Evolutionary conservation across 805 yeast species (phyloP).

Genomic region (Sugiyamaella smithiae): DNA sequence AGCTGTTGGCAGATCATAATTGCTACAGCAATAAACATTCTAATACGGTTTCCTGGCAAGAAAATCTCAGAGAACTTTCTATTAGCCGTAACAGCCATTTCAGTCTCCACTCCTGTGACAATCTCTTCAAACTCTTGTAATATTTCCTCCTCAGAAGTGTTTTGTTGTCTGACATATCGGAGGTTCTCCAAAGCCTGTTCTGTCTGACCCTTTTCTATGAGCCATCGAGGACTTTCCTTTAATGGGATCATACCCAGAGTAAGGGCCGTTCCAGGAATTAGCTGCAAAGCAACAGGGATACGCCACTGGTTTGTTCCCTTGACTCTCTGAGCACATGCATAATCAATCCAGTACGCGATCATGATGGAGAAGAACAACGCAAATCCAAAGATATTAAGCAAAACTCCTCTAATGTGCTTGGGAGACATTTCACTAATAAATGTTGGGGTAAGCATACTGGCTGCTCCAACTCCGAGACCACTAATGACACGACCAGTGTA

Average conservation of each 20-base stretch:
- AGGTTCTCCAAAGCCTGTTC: conserved; percentile 65
- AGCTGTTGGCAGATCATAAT: conserved; percentile 72
- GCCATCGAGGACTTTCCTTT: conserved; percentile 80
- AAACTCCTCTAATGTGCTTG: conserved; percentile 70
- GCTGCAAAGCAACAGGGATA: conserved; percentile 73
- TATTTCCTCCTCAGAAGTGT: conserved; percentile 34
- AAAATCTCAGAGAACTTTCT: conserved; percentile 48
- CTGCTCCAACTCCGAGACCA: conserved; percentile 75
- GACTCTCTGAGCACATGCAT: conserved; percentile 22
- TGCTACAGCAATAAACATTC: conserved; percentile 48
- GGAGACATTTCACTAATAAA: conserved; percentile 79
- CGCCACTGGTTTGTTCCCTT: conserved; percentile 36
- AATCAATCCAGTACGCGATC: conserved; percentile 52
- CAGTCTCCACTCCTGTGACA: conserved; percentile 49
- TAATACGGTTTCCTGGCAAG: conserved; percentile 21
- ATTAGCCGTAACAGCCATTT: conserved; percentile 48
- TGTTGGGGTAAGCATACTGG: conserved; percentile 71
- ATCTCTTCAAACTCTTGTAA: conserved; percentile 44
- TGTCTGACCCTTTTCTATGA: conserved; percentile 61
- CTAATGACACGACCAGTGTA: conserved; percentile 72
- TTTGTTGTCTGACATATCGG: conserved; percentile 58
- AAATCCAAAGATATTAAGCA: conserved; percentile 60
- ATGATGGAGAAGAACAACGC: conserved; percentile 60
- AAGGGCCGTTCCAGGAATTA: conserved; percentile 82
- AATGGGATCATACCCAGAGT: conserved; percentile 65